Evolutionary conservation across 345 rosid genomes (phyloP).

Genomic region (Brassica carinata): DNA sequence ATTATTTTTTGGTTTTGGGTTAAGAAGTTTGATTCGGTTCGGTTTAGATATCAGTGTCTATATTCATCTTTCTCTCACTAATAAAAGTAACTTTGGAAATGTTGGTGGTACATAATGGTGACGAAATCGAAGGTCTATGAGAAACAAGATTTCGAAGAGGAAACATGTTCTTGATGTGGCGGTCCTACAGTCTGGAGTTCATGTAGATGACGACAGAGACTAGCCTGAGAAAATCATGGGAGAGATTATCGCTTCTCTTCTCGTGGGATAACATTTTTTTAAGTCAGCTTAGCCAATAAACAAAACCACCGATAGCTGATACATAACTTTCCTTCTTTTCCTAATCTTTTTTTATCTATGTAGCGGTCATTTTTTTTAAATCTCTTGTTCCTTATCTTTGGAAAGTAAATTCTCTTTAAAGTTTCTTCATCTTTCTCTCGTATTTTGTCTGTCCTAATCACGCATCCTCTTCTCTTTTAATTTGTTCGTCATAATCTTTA

Average conservation of each 20-base stretch:
- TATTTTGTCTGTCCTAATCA: neutral
- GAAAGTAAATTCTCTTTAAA: neutral
- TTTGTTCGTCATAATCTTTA: no score
- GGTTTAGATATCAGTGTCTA: neutral
- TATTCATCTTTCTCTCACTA: neutral
- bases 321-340: neutral
- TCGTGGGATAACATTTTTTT: slow-evolving; percentile 52
- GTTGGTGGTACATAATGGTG: slow-evolving; percentile 56
- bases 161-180: slow-evolving; percentile 87
- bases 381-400: neutral
- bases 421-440: neutral
- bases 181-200: slow-evolving; percentile 72
- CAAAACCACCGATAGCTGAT: neutral
- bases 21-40: neutral
- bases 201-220: slow-evolving; percentile 57
- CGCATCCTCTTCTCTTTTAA: neutral
- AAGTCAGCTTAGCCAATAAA: slow-evolving; percentile 24
- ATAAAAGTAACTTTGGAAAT: neutral
- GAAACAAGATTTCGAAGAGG: slow-evolving; percentile 87
- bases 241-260: slow-evolving; percentile 78
- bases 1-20: neutral
- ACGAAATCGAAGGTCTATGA: slow-evolving; percentile 91
- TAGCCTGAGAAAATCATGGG: slow-evolving; percentile 82
- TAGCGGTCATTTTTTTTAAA: neutral
- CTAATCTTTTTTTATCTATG: neutral